Evolutionary conservation across 805 yeast genomes (phyloP), one percentile per base, ranked within the genome.

Genomic region (Sugiyamaella boreocaroliniensis): DNA sequence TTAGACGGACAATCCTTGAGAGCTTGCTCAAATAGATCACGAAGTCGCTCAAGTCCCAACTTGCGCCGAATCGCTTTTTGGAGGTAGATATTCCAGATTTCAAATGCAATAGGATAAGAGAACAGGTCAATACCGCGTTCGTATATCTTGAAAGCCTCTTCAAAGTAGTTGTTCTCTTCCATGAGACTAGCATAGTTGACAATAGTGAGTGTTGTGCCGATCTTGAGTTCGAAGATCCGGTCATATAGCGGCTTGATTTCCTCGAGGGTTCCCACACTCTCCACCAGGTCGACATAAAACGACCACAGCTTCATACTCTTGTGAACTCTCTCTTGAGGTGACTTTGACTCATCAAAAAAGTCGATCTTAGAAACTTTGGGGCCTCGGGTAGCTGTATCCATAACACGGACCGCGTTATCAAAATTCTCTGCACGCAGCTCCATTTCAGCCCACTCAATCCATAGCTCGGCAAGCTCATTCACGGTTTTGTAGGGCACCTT

Each of bases 11-110:
- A 74, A 1, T 65, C 71, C 4, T 70, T 72, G 3, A 86, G 59
- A 4, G 89, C 77, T 44, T 81, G 80, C 47, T 88, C 96, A 68
- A 86, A 89, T 14, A 85, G 61, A 53, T 86, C 95, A 40, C 96
- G 71, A 5, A 86, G 68, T 55, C 84, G 68, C 57, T 84, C 89
- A 1, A 70, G 52, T 1, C 72, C 67, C 10, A 68, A 58, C 12
- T 65, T 59, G 32, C 68, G 61, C 49, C 64, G 60, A 2, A 83
- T 57, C 0, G 80, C 76, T 51, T 78, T 80, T 0, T 76, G 67
- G 32, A 89, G 64, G 64, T 89, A 90, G 9, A 77, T 69, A 50
- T 76, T 79, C 90, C 92, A 88, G 15, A 89, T 72, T 58, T 87
- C 87, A 60, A 76, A 82, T 43, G 77, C 80, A 2, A 78, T 73